Base-by-base conservation (phyloP, 148 eudicot species). In the Chenopodium suecicum region DNA sequence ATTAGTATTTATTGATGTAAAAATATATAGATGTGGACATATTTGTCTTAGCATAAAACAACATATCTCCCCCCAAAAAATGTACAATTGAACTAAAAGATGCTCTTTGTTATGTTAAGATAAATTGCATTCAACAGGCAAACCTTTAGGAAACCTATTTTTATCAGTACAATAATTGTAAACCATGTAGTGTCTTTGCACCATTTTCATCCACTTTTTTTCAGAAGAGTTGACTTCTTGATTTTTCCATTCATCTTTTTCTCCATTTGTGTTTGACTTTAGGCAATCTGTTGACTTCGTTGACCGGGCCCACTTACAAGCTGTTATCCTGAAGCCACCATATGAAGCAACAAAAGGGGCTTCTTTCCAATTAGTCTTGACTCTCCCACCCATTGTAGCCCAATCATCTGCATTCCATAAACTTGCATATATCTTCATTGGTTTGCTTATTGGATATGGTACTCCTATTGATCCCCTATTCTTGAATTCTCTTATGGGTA, bases 101-200 rank as follows among this genome's bases (percentile, higher is more conserved):
- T 41, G 8, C 7, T 41, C 44, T 41, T 34, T 41, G 60, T 16
- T 13, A 56, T 13, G 29, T 17, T 9, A 65, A 0, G 66, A 54
- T 14, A 27, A 31, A 1, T 4, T 56, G 52, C 81, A 79, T 19
- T 54, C 81, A 79, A 62, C 29, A 52, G 81, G 81, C 2, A 69
- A 22, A 68, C 81, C 81, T 29, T 52, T 66, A 9, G 75, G 81
- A 70, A 79, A 79, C 65, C 81, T 50, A 7, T 69, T 70, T 1
- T 32, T 31, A 70, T 79, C 81, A 31, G 65, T 34, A 34, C 85
- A 83, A 75, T 83, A 83, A 41, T 79, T 52, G 20, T 83, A 79
- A 67, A 79, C 78, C 85, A 52, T 74, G 62, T 79, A 17, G 23
- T 74, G 54, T 0, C 9, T 56, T 54, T 76, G 78, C 31, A 83